Conservation (phyloP, 2,329 filamentous ascomycete genomes). For the Beauveria brongniartii region DNA sequence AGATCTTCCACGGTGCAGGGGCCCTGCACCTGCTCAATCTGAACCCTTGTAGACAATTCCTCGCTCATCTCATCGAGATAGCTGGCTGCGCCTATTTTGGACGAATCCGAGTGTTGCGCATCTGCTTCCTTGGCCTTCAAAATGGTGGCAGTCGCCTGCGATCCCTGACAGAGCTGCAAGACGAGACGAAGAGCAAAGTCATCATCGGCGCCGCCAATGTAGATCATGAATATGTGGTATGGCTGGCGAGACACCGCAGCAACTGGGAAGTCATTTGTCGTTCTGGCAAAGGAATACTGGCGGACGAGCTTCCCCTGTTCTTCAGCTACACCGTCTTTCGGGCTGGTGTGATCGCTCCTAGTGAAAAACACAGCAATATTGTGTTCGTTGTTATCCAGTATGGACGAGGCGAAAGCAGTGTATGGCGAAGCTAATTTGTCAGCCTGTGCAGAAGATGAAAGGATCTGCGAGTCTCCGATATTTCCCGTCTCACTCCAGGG, state of each 20-base stretch:
- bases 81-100: constrained; percentile 10
- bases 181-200: constrained; percentile 70
- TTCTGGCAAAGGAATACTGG: constrained; percentile 50
- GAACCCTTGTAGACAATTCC: constrained; percentile 14
- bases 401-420: constrained; percentile 61
- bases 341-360: constrained; percentile 26
- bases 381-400: constrained; percentile 55
- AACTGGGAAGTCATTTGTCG: constrained; percentile 45
- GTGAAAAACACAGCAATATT: constrained; percentile 76
- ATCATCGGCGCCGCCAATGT: constrained; percentile 79
- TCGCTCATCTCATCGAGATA: constrained; percentile 11
- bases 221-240: constrained; percentile 82
- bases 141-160: constrained; percentile 70
- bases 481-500: constrained; percentile 84
- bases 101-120: not conserved
- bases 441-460: constrained; percentile 21
- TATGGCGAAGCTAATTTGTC: constrained; percentile 45
- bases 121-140: constrained; percentile 24
- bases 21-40: constrained; percentile 14
- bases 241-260: constrained; percentile 57
- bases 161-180: constrained; percentile 74
- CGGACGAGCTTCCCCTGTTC: constrained; percentile 37
- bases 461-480: constrained; percentile 55
- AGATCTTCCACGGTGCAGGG: constrained; percentile 18
- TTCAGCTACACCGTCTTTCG: constrained; percentile 36